A percentile compares a stretch with the other conserved stretches of the same genome.
phyloP scores from a whole-genome alignment of 2,329 filamentous ascomycete genomes.

The Cladosporium colombiae region DNA sequence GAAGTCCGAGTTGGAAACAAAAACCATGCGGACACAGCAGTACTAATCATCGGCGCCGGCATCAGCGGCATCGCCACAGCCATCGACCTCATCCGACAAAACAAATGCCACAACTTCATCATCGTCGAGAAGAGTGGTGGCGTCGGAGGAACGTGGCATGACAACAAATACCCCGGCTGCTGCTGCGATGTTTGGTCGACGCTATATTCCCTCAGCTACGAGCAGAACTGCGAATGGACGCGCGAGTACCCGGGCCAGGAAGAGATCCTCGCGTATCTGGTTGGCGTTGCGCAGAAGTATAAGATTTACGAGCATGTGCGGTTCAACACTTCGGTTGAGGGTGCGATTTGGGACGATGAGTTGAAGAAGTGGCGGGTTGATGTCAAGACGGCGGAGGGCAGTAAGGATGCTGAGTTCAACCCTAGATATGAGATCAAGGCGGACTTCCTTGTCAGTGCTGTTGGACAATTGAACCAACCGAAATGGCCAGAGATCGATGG shows the following conservation, averaged over 20 bases:
- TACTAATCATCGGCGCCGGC: conserved; percentile 58
- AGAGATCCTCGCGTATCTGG: conserved; percentile 60
- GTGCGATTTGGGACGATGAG: conserved; percentile 56
- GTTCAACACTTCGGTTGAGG: conserved; percentile 57
- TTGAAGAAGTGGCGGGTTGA: conserved; percentile 54
- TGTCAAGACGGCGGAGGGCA: conserved; percentile 50
- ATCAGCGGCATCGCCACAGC: conserved; percentile 55
- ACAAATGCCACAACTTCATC: conserved; percentile 56
- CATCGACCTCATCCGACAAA: conserved; percentile 57
- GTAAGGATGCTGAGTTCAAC: conserved; percentile 58
- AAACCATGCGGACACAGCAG: conserved; percentile 54
- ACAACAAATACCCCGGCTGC: conserved; percentile 60
- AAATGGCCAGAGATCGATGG: conserved; percentile 52
- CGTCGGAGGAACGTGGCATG: conserved; percentile 56
- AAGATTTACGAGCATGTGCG: conserved; percentile 58
- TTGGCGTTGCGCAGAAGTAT: conserved; percentile 55
- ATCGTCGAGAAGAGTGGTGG: conserved; percentile 58
- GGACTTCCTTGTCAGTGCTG: conserved; percentile 59
- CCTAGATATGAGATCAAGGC: conserved; percentile 54
- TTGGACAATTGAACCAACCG: conserved; percentile 61
- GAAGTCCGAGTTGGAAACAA: conserved; percentile 51
- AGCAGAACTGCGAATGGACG: conserved; percentile 60
- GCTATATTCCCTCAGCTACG: conserved; percentile 63
- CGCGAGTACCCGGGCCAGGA: conserved; percentile 61
- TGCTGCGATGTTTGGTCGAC: conserved; percentile 58